These are phyloP conservation scores for Artemisia annua DNA, from an alignment of 129 eudicot genomes.

Conservation along the genomic window DNA sequence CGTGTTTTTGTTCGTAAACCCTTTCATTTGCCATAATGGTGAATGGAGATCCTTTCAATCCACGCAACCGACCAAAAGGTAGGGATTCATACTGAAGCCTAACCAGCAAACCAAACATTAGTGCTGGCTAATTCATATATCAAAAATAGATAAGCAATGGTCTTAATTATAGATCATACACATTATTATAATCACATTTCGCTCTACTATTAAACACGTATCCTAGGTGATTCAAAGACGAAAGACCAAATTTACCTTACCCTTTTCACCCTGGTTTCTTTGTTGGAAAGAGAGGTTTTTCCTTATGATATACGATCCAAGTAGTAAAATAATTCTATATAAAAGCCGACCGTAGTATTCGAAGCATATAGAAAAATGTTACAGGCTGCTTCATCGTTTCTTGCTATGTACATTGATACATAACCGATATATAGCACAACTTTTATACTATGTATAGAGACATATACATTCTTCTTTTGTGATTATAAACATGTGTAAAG, in stretches of 20 bases:
- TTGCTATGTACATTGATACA: too few relatives aligned
- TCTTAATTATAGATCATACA: background rate
- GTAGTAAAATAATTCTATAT: too few relatives aligned
- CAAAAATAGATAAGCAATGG: background rate
- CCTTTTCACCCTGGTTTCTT: too few relatives aligned
- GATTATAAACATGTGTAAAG: slow-evolving; percentile 31
- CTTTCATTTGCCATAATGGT: too few relatives aligned
- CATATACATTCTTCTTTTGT: background rate
- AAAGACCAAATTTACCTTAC: background rate
- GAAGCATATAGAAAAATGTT: too few relatives aligned
- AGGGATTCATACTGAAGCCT: background rate
- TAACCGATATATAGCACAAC: background rate
- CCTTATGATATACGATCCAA: slow-evolving; percentile 7
- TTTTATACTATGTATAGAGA: background rate
- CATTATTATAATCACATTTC: background rate
- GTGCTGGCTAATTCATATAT: background rate
- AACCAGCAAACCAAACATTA: background rate
- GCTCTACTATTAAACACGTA: too few relatives aligned
- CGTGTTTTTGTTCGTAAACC: too few relatives aligned
- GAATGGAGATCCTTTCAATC: too few relatives aligned
- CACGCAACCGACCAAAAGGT: too few relatives aligned
- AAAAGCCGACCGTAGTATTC: too few relatives aligned
- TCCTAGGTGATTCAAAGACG: background rate
- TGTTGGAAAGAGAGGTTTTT: background rate
- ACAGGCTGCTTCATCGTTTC: too few relatives aligned